Base-by-base conservation (phyloP, 768 basidiomycete species). In the Tulasnella sp. region DNA sequence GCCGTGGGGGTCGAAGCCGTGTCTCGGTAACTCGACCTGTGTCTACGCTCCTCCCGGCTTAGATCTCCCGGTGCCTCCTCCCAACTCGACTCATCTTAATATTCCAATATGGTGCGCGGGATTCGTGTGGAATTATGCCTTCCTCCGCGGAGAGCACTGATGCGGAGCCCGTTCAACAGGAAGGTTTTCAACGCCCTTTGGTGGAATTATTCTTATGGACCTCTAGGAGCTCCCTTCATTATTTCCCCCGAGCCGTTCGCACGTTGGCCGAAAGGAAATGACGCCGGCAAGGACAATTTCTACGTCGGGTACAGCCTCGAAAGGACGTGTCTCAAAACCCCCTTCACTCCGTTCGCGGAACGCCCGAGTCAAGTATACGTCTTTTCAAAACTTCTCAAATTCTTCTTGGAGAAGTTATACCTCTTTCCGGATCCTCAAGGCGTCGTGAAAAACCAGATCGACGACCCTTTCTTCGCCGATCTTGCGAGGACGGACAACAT, bases 271-370 rank as follows among this genome's bases (percentile, higher is more conserved):
- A n/a, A 38, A 9, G 40, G 38, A 14, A 17, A 40, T 1, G 9
- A 49, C 29, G 42, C n/a, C 1, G 58, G 58, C 31, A 34, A 40
- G 19, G 71, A 69, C 19, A 76, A 72, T 68, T 25, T 40, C 29
- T 78, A 75, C 75, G 29, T 76, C 29, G 77, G 77, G 8, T 78
- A 78, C 58, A 76, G 70, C 39, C 31, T 78, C 37, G 54, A 78
- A 25, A 42, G 29, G 34, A 67, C 77, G 6, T 78, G 77, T 70
- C 34, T n/a, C 11, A 67, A 72, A 15, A 64, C 40, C 15, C 68
- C 75, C 1, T 76, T 40, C 38, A 38, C 76, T n/a, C n/a, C n/a
- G 0, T 42, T 29, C 31, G 45, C 19, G 22, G 12, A 71, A 54
- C 69, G 77, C 70, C 52, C 75, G 15, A 39, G 71, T 2, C 77